These are phyloP conservation scores for Fusarium marasasianum DNA, from an alignment of 2,329 filamentous ascomycete species.

Conservation along the genomic window DNA sequence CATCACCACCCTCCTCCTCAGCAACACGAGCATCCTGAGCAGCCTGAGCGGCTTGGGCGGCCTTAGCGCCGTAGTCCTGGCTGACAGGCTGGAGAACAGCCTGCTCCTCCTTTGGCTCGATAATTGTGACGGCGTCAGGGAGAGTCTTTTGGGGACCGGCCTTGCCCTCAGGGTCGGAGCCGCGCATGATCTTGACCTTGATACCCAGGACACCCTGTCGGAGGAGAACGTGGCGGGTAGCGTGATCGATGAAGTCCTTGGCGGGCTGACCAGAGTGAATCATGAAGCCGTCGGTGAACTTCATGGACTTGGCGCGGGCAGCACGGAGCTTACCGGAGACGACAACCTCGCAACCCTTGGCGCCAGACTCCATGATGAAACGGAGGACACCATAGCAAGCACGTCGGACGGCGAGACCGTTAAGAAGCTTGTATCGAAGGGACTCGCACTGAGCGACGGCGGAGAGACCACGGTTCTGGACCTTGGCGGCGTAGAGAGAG, in stretches of 20 bases:
- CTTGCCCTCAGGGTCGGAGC: slow-evolving; percentile 99
- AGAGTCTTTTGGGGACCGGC: slow-evolving; percentile 96
- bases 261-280: slow-evolving; percentile 99
- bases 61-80: slow-evolving; percentile 99
- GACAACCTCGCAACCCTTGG: slow-evolving; percentile 99
- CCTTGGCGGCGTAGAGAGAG: slow-evolving; percentile 99
- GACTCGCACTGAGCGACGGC: slow-evolving; percentile 99
- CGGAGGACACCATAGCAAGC: slow-evolving; percentile 99
- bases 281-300: slow-evolving; percentile 99
- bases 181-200: slow-evolving; percentile 99
- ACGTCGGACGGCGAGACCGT: slow-evolving; percentile 97
- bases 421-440: slow-evolving; percentile 99
- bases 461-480: slow-evolving; percentile 99
- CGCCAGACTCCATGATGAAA: slow-evolving; percentile 99
- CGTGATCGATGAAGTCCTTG: slow-evolving; percentile 99
- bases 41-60: slow-evolving; percentile 68
- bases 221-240: slow-evolving; percentile 98
- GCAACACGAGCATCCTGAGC: slow-evolving; percentile 69
- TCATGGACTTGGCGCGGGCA: slow-evolving; percentile 99
- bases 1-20: slow-evolving; percentile 67
- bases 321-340: slow-evolving; percentile 99
- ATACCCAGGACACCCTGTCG: slow-evolving; percentile 99
- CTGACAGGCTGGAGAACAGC: slow-evolving; percentile 93
- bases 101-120: slow-evolving; percentile 99
- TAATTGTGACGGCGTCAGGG: slow-evolving; percentile 98